Conservation (phyloP, 1,284 basidiomycete genomes). For the Ganoderma resinaceum region DNA sequence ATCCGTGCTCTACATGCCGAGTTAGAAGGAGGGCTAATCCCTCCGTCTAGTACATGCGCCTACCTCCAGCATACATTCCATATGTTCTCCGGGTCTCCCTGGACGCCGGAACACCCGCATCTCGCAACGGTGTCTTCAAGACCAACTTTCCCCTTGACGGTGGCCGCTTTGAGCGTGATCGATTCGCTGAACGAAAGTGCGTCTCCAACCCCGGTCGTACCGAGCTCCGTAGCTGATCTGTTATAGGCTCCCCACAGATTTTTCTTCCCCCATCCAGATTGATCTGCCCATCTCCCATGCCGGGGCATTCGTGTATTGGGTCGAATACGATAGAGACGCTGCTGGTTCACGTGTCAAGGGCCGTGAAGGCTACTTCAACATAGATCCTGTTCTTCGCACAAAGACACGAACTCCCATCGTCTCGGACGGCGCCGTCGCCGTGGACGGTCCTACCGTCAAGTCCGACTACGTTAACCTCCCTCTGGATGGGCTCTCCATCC, state of each 20-base stretch:
- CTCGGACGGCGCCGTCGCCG: constrained; percentile 57
- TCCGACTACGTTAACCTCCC: constrained; percentile 70
- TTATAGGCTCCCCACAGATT: constrained; percentile 76
- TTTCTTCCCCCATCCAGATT: constrained; percentile 89
- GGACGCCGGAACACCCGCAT: constrained; percentile 88
- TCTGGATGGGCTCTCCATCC: constrained; percentile 84
- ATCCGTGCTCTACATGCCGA: background rate
- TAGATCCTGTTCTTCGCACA: constrained; percentile 86
- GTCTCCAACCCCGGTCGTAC: constrained; percentile 36
- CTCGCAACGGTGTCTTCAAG: constrained; percentile 89
- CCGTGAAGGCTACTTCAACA: constrained; percentile 92
- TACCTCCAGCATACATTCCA: constrained; percentile 88
- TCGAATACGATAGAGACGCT: constrained; percentile 82
- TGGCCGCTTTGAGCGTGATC: constrained; percentile 80
- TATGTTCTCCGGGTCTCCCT: constrained; percentile 91
- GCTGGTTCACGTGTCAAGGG: constrained; percentile 72
- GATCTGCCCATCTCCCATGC: constrained; percentile 95
- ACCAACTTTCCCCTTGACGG: constrained; percentile 96
- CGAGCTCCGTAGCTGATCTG: constrained; percentile 13
- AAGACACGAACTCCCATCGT: constrained; percentile 80
- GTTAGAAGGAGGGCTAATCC: constrained; percentile 9
- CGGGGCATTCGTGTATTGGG: constrained; percentile 92
- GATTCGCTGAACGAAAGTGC: constrained; percentile 81
- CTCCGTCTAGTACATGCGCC: constrained; percentile 82
- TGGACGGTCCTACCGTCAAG: constrained; percentile 56